Base-by-base conservation (phyloP, 768 basidiomycete genomes). In the Chiua virens region DNA sequence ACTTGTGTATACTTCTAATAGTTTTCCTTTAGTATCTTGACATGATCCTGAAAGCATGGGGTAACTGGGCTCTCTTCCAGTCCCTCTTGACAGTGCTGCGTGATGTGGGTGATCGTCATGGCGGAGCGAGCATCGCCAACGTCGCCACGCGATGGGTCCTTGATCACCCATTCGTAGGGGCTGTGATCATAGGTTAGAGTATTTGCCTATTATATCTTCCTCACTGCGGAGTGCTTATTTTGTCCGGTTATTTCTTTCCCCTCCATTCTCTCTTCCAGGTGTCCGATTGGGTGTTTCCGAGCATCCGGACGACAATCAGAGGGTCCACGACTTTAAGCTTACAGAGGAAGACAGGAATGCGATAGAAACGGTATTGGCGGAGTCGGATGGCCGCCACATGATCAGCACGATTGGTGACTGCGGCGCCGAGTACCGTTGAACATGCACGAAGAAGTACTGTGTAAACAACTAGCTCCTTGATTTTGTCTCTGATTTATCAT, bases 71-170 rank as follows among this genome's bases (percentile, higher is more conserved):
- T 8, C 77, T 91, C 27, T 91, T 92, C 69, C 90, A 91, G 61
- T 59, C 70, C 0, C 77, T 92, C 0, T 71, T 92, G 37, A 47
- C 62, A 20, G 76, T 79, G 35, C 75, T 92, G 30, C 79, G 82
- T 21, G 60, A 55, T n/a, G 78, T 92, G 49, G 89, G 82, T 4
- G 79, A 86, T 71, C 79, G 79, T 21, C 84, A 90, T 65, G 78
- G 75, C 18, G 79, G 80, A 14, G 70, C 75, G 41, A 87, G 83
- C 67, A 83, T 92, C 34, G 81, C 90, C 47, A 91, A 91, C 62
- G 72, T 92, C 34, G 88, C 89, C 28, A 85, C 83, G 2, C 82
- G 89, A 15, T 92, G 89, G 89, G 86, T 91, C 1, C 74, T 92
- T 20, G 87, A 92, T 71, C 87, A 91, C 46, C 63, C 68, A 8